Evolutionary conservation across 257 asterid species (phyloP).

Genomic region (Lantana camara): DNA sequence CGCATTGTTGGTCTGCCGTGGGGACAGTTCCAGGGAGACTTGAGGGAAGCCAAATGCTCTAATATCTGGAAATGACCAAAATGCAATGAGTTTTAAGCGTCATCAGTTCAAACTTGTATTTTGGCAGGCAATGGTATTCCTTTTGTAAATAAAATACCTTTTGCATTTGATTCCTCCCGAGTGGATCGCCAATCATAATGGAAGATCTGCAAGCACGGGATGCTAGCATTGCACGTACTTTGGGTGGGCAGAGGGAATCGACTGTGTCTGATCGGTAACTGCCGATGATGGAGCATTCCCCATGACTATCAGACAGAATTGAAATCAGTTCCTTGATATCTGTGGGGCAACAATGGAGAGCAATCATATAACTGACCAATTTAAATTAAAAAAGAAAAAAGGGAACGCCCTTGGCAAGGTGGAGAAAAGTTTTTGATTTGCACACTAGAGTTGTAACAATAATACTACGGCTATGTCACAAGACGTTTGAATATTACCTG

Average conservation of each 20-base stretch:
- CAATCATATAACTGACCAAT: neutral
- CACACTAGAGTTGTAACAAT: neutral
- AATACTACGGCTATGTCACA: neutral
- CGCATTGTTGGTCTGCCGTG: conserved; percentile 99
- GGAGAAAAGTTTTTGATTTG: too few relatives aligned
- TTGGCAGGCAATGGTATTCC: neutral
- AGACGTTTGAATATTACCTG: conserved; percentile 51
- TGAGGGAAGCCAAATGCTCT: conserved; percentile 68
- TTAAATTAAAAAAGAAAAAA: too few relatives aligned
- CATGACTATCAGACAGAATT: conserved; percentile 75
- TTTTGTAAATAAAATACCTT: conserved; percentile 52
- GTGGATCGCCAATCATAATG: conserved; percentile 89
- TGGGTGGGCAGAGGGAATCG: conserved; percentile 92
- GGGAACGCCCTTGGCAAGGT: too few relatives aligned
- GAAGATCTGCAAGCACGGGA: conserved; percentile 98
- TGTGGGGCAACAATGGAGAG: conserved; percentile 31
- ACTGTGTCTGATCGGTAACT: conserved; percentile 69
- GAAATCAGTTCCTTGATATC: conserved; percentile 88
- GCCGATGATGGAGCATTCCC: conserved; percentile 75
- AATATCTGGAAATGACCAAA: conserved; percentile 53
- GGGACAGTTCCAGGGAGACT: conserved; percentile 99
- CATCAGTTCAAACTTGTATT: neutral
- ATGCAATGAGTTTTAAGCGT: neutral
- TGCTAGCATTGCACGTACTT: conserved; percentile 90
- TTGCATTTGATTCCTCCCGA: conserved; percentile 85